phyloP scores from a whole-genome alignment of 345 rosid genomes.

The Lumnitzera racemosa region DNA sequence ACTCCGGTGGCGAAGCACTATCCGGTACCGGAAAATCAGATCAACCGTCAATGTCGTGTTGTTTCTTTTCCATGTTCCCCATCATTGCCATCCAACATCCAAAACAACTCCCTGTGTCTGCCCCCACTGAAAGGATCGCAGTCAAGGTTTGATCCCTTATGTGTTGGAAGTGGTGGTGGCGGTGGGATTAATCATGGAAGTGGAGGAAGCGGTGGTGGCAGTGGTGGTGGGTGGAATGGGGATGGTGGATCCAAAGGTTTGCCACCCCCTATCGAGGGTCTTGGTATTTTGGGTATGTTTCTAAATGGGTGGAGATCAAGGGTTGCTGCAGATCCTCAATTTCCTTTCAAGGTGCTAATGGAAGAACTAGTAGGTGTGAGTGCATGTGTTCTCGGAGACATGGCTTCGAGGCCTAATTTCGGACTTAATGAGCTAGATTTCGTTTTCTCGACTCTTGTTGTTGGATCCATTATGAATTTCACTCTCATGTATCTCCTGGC shows the following conservation, averaged over 20 bases:
- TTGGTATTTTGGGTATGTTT: conserved; percentile 63
- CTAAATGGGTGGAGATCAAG: conserved; percentile 14
- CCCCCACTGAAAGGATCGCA: conserved; percentile 7
- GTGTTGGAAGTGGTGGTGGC: conserved; percentile 37
- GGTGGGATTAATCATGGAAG: conserved; percentile 27
- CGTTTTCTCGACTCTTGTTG: conserved; percentile 6
- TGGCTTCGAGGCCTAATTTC: conserved; percentile 5
- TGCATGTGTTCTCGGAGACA: conserved; percentile 7
- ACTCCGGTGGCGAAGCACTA: no score
- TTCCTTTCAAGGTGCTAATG: conserved; percentile 8
- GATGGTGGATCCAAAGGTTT: conserved; percentile 19
- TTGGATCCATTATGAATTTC: conserved; percentile 77
- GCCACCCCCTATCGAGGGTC: conserved; percentile 12
- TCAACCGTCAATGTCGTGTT: no score
- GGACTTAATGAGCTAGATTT: conserved; percentile 9
- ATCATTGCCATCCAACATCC: conserved; percentile 9
- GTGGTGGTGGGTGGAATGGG: conserved; percentile 17
- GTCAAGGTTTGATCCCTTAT: conserved; percentile 11
- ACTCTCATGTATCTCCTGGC: conserved; percentile 90
- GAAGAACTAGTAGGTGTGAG: conserved; percentile 5
- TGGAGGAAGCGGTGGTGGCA: conserved; percentile 18
- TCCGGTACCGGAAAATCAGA: no score
- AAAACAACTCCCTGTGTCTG: not conserved
- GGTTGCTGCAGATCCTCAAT: conserved; percentile 6
- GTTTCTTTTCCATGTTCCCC: no score